Conservation (phyloP, 331 rosid species). For the Rosa hybrid region DNA sequence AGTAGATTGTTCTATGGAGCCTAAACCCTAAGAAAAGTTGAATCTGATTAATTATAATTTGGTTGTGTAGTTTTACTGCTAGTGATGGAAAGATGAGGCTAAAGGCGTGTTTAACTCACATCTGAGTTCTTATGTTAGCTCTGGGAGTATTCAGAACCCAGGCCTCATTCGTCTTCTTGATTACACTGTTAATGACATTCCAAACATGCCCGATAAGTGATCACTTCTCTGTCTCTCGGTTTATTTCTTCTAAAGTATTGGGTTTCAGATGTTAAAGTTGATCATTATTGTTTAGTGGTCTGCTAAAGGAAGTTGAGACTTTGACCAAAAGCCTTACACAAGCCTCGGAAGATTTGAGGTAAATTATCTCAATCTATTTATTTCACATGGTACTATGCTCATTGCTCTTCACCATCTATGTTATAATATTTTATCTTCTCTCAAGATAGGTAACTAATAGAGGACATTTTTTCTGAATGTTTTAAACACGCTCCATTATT, state of each 20-base stretch:
- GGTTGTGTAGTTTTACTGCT: too few relatives aligned
- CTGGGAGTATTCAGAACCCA: too few relatives aligned
- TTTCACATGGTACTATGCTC: not conserved
- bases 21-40: too few relatives aligned
- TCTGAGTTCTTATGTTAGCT: too few relatives aligned
- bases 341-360: slow-evolving; percentile 88
- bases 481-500: not conserved
- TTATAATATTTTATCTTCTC: too few relatives aligned
- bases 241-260: not conserved
- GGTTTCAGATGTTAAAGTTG: not conserved
- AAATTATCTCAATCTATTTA: slow-evolving; percentile 15
- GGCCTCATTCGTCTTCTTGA: slow-evolving; percentile 19
- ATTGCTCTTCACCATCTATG: too few relatives aligned
- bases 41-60: too few relatives aligned
- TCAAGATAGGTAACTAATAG: too few relatives aligned
- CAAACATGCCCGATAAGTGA: slow-evolving; percentile 64
- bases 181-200: slow-evolving; percentile 70
- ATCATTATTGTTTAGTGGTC: slow-evolving; percentile 33
- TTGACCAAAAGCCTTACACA: slow-evolving; percentile 72
- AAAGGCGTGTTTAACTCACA: too few relatives aligned
- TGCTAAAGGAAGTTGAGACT: slow-evolving; percentile 74
- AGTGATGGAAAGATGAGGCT: too few relatives aligned
- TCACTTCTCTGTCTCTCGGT: not conserved
- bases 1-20: too few relatives aligned
- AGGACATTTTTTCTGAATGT: too few relatives aligned